phyloP scores from a whole-genome alignment of 1,284 basidiomycete genomes.

The Leccinum holopus region DNA sequence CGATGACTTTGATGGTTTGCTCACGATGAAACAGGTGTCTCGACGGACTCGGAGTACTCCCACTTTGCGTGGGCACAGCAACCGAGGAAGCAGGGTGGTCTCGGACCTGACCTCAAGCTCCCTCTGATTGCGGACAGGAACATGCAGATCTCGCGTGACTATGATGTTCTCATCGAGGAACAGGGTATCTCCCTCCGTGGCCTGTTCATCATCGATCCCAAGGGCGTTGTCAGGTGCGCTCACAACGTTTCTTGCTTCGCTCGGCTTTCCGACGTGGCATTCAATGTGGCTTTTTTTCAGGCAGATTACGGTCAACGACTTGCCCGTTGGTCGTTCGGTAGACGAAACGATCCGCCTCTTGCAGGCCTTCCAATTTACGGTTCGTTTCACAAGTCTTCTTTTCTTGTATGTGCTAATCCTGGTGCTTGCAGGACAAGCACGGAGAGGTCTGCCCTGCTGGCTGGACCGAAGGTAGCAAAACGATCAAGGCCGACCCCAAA shows the following conservation, averaged over 20 bases:
- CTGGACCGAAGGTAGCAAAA: slow-evolving; percentile 75
- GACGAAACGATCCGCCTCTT: slow-evolving; percentile 87
- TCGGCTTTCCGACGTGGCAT: neutral
- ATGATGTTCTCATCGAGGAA: slow-evolving; percentile 84
- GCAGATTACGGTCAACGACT: slow-evolving; percentile 86
- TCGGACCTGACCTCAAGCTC: slow-evolving; percentile 83
- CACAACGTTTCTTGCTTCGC: neutral
- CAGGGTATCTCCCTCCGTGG: slow-evolving; percentile 84
- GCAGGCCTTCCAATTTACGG: slow-evolving; percentile 89
- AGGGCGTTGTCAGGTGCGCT: slow-evolving; percentile 68
- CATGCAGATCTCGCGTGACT: slow-evolving; percentile 71
- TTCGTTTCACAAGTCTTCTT: slow-evolving; percentile 37
- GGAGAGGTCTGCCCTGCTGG: slow-evolving; percentile 91
- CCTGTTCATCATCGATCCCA: slow-evolving; percentile 87
- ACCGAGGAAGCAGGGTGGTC: slow-evolving; percentile 78
- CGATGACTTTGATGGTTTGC: neutral
- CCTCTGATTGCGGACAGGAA: slow-evolving; percentile 73
- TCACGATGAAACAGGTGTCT: slow-evolving; percentile 50
- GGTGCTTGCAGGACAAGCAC: slow-evolving; percentile 62
- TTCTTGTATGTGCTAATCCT: neutral
- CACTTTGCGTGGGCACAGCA: slow-evolving; percentile 86
- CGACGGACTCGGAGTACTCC: slow-evolving; percentile 86
- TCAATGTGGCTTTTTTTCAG: slow-evolving; percentile 32
- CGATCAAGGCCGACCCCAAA: slow-evolving; percentile 76
- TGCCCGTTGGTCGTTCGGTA: slow-evolving; percentile 88